These are phyloP conservation scores for Thelephora aurantiotincta DNA, from an alignment of 768 basidiomycete genomes.

Conservation along the genomic window DNA sequence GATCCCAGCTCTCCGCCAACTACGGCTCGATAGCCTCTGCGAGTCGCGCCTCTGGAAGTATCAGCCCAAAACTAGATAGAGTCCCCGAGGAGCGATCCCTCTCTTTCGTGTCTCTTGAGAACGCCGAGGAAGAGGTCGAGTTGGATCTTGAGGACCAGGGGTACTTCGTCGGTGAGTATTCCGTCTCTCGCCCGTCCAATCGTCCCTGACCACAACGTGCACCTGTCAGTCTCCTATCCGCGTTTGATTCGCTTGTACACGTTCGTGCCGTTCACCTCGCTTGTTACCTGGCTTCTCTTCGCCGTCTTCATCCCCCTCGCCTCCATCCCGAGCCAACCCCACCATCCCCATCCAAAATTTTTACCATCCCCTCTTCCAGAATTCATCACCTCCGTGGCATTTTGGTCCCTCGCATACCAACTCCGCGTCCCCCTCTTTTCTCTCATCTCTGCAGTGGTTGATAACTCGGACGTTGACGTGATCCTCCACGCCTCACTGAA, in stretches of 20 bases:
- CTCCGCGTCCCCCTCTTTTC: slow-evolving; percentile 34
- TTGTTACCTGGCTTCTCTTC: slow-evolving; percentile 34
- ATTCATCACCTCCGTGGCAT: slow-evolving; percentile 39
- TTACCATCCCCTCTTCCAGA: slow-evolving; percentile 57
- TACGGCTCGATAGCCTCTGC: not conserved
- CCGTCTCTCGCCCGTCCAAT: not conserved
- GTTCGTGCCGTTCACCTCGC: slow-evolving; percentile 38
- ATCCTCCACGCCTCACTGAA: slow-evolving; percentile 29
- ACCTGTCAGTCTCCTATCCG: slow-evolving; percentile 43
- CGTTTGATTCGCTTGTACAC: slow-evolving; percentile 41
- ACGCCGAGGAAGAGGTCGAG: slow-evolving; percentile 25
- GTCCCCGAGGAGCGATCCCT: slow-evolving; percentile 16
- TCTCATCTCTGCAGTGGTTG: slow-evolving; percentile 17
- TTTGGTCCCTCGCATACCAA: slow-evolving; percentile 47
- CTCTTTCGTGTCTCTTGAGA: slow-evolving; percentile 21
- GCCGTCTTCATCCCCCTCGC: slow-evolving; percentile 30
- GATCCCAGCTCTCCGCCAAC: not conserved
- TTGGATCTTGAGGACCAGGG: slow-evolving; percentile 34
- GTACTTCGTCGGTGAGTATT: slow-evolving; percentile 29
- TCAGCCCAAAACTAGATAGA: slow-evolving; percentile 7
- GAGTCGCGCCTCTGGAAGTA: not conserved
- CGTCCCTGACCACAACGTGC: slow-evolving; percentile 4
- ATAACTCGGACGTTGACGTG: slow-evolving; percentile 17
- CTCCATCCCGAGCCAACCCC: slow-evolving; percentile 27
- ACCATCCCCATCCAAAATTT: slow-evolving; percentile 29